Evolutionary conservation across 495 filamentous ascomycete genomes (phyloP), one percentile per base, ranked within the genome.

Genomic region (Penicillium antarcticum): DNA sequence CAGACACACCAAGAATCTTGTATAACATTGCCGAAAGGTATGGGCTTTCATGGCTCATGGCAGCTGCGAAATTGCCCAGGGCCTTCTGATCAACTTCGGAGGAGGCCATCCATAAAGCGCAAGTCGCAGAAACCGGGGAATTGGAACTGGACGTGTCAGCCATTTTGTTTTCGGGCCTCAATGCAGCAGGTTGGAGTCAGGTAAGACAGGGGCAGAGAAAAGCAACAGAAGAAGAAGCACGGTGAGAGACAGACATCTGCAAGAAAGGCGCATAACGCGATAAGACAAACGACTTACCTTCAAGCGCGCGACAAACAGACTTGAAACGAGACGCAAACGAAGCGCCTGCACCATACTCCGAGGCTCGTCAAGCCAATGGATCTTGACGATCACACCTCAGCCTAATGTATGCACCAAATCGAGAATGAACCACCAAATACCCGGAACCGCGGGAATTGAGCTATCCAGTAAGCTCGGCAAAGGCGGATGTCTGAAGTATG

Each of bases 51-150:
- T 77, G 68, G 57, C 82, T 79, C 53, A 86, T 91, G 32, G 79
- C 74, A 67, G 83, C 87, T 56, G 94, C 92, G 58, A 95, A 86
- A 58, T 82, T 82, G 67, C 89, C 91, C 57, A 98, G 78, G 70
- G 91, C 95, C 73, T 97, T 97, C 74, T 96, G 91, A 68, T 97
- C 94, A 38, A 97, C 88, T 69, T 96, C 91, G 41, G 90, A 91
- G 66, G 89, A 91, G 69, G 95, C 92, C 94, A 97, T 97, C 78
- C 78, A 80, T 62, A 72, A 59, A 60, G 52, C 51, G 31, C 74
- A 55, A 14, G 61, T 44, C 11, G 42, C 51, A 23, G 62, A 41
- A 32, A 63, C 67, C 61, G 43, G 9, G 34, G 32, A 40, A 40
- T 51, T 51, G 44, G 42, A 26, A 39, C 40, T 33, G 14, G 45